Percentiles rank a stretch among this genome's conserved stretches.
Evolutionary conservation across 2,329 filamentous ascomycete species (phyloP).

Genomic region (Monosporascus sp.): DNA sequence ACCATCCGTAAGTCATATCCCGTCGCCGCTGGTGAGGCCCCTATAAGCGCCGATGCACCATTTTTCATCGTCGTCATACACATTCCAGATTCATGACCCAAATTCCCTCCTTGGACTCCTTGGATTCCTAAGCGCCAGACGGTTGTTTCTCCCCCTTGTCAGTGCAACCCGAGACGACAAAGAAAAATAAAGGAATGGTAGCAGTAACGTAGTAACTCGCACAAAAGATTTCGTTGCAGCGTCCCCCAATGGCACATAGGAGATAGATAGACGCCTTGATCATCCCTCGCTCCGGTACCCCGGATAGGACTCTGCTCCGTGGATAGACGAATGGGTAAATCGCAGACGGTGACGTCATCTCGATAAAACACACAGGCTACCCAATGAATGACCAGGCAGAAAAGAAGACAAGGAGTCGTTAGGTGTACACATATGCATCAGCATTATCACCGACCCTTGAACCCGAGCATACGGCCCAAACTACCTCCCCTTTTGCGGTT

Average conservation of each 20-base stretch:
- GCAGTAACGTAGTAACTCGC: background rate
- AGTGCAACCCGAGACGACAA: background rate
- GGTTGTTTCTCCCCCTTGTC: background rate
- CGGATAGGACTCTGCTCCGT: no score
- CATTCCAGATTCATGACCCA: no score
- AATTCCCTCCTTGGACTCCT: no score
- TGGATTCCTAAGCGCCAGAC: no score
- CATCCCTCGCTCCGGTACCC: background rate
- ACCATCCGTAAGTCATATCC: no score
- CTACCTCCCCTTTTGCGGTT: conserved; percentile 22
- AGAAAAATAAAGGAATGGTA: background rate
- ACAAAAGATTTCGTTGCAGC: background rate
- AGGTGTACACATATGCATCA: no score
- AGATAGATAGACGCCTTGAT: background rate
- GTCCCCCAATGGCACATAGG: background rate
- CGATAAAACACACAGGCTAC: no score
- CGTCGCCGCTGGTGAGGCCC: no score
- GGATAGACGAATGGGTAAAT: no score
- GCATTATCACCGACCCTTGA: conserved; percentile 12
- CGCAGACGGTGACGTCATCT: no score
- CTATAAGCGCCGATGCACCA: no score
- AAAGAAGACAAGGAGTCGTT: background rate
- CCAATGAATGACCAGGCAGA: background rate
- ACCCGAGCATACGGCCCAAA: conserved; percentile 22
- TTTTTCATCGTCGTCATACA: no score